Conservation (phyloP, 2,329 filamentous ascomycete species). For the Apiospora phragmitis region DNA sequence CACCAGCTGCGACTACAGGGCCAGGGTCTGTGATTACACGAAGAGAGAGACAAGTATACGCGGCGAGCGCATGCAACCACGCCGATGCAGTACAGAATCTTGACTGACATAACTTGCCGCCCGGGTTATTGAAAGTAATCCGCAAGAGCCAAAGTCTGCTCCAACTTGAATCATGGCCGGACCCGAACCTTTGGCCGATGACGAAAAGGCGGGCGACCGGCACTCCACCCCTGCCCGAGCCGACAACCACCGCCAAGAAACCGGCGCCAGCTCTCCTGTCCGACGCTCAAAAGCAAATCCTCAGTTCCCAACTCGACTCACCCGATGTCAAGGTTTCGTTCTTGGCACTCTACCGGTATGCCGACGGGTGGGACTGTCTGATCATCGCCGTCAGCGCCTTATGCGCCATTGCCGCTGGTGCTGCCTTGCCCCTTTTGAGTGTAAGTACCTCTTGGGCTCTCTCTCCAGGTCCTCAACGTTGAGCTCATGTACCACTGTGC, state of each 20-base stretch:
- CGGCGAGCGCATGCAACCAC: neutral
- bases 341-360: neutral
- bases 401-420: neutral
- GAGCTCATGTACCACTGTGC: neutral
- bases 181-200: neutral
- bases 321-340: neutral
- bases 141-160: neutral
- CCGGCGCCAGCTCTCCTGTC: neutral
- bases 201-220: neutral
- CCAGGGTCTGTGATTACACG: neutral
- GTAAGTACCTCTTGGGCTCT: neutral
- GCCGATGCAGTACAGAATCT: neutral
- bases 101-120: neutral
- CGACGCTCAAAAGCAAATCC: neutral
- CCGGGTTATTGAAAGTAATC: neutral
- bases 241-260: neutral
- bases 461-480: too few species aligned
- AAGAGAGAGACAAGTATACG: neutral
- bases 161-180: neutral
- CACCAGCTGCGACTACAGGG: neutral
- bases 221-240: neutral
- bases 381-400: neutral
- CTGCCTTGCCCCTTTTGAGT: neutral
- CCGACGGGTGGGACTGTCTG: neutral
- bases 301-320: neutral